Evolutionary conservation across 202 grass and related monocot genomes (phyloP).

Genomic region (Miscanthus sacchariflorus): DNA sequence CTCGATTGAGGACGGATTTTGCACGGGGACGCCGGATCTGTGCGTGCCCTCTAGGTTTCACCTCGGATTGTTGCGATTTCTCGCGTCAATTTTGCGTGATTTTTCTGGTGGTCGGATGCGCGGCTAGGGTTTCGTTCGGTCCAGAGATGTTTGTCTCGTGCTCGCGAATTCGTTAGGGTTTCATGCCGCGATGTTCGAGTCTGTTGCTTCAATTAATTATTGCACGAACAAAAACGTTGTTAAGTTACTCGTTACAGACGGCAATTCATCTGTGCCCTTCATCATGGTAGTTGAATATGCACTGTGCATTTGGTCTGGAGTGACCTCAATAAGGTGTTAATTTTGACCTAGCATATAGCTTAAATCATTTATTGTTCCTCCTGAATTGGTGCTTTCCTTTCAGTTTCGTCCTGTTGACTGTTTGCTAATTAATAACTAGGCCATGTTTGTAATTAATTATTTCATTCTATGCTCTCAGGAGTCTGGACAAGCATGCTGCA

Average conservation of each 20-base stretch:
- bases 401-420: conserved; percentile 14
- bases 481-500: conserved; percentile 53
- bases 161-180: background rate
- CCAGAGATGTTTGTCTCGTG: background rate
- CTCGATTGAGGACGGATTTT: conserved; percentile 38
- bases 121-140: conserved; percentile 41
- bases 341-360: background rate
- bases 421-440: conserved; percentile 25
- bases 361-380: background rate
- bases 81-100: conserved; percentile 23
- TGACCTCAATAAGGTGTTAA: conserved; percentile 1
- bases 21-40: background rate
- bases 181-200: background rate
- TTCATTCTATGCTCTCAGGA: conserved; percentile 32
- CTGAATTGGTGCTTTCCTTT: conserved; percentile 1
- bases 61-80: conserved; percentile 5
- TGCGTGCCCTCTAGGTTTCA: background rate
- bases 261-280: background rate
- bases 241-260: background rate
- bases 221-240: conserved; percentile 12
- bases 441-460: conserved; percentile 10
- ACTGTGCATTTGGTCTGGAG: background rate
- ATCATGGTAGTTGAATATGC: background rate
- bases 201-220: background rate
- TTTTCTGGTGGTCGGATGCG: conserved; percentile 20